A percentile compares a stretch with the other conserved stretches of the same genome.
These are phyloP conservation scores for Stereocaulon alpinum DNA, from an alignment of 495 filamentous ascomycete species.

Conservation along the genomic window DNA sequence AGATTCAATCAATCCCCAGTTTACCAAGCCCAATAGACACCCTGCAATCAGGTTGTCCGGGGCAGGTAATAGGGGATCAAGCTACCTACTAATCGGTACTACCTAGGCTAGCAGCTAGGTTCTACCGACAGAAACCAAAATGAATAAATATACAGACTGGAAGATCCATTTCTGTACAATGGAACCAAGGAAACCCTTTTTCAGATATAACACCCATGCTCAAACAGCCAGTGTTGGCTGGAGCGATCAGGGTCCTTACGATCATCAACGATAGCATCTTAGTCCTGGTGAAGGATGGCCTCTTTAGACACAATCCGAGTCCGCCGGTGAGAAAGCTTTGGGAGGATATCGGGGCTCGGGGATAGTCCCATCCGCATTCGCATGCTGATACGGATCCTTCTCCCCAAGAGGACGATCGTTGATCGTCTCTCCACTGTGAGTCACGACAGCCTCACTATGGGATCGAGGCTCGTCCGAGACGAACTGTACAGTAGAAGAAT, in stretches of 20 bases:
- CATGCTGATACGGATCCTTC: not conserved
- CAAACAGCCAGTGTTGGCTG: not conserved
- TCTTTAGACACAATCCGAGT: not conserved
- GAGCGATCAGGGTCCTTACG: not conserved
- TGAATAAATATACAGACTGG: no score
- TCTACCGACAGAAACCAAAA: no score
- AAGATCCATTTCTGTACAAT: no score
- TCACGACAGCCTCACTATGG: not conserved
- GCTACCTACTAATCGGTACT: no score
- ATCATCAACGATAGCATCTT: not conserved
- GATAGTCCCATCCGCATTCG: not conserved
- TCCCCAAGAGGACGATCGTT: not conserved
- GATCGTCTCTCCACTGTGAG: not conserved
- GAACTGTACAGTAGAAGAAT: not conserved
- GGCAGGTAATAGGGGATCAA: no score
- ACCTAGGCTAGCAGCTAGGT: no score
- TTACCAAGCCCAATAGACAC: no score
- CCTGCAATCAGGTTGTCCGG: no score
- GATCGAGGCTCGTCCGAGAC: not conserved
- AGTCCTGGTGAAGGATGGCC: no score
- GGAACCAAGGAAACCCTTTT: no score
- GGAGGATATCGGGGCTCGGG: not conserved
- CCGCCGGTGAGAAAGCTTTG: not conserved
- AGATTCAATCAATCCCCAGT: no score
- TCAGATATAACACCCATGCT: not conserved